Conservation (phyloP, 345 rosid genomes). For the Pseudoturritis turrita region DNA sequence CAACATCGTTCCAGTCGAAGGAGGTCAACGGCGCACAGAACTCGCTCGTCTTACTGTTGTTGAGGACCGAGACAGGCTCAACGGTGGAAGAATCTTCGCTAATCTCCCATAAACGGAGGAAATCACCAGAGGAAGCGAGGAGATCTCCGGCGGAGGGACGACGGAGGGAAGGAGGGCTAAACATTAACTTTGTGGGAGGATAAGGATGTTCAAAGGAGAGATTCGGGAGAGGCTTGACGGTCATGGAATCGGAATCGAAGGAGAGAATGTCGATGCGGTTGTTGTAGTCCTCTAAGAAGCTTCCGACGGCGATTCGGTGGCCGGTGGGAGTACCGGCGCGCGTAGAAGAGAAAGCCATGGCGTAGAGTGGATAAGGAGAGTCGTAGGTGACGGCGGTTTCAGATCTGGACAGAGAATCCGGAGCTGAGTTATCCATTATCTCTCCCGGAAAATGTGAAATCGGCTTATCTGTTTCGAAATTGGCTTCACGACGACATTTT, state of each 20-base stretch:
- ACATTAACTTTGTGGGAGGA: slow-evolving; percentile 84
- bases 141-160: slow-evolving; percentile 38
- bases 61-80: slow-evolving; percentile 53
- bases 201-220: slow-evolving; percentile 72
- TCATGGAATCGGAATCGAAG: slow-evolving; percentile 65
- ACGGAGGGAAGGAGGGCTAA: slow-evolving; percentile 48
- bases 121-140: slow-evolving; percentile 82
- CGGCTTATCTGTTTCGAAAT: neutral
- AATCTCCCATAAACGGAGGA: slow-evolving; percentile 70
- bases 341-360: slow-evolving; percentile 72
- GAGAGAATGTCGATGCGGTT: slow-evolving; percentile 85
- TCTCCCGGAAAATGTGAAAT: neutral
- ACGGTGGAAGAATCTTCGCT: slow-evolving; percentile 33
- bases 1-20: slow-evolving; percentile 93
- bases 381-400: slow-evolving; percentile 80
- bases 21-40: slow-evolving; percentile 85
- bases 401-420: slow-evolving; percentile 70
- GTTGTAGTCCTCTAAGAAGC: slow-evolving; percentile 78
- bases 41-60: slow-evolving; percentile 70
- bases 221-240: slow-evolving; percentile 47
- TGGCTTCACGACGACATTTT: slow-evolving; percentile 7
- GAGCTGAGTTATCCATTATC: slow-evolving; percentile 72
- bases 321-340: slow-evolving; percentile 17
- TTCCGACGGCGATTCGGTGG: slow-evolving; percentile 79
- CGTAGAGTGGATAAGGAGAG: slow-evolving; percentile 74